Evolutionary conservation across 352 stramenopile genomes (phyloP).

Genomic region (Globisporangium orthogonon): DNA sequence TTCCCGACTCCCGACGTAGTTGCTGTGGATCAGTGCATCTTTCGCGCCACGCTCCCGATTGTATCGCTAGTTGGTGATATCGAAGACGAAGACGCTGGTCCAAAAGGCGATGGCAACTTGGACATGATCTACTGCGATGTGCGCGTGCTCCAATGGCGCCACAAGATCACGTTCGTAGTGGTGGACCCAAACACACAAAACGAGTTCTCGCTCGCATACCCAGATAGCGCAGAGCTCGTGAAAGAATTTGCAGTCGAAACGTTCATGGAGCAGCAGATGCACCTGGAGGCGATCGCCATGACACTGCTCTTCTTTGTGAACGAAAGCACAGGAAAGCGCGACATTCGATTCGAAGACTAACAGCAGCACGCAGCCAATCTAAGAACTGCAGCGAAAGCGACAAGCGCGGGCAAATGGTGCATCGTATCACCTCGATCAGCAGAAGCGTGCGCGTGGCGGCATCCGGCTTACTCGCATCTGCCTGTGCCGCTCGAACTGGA

Average conservation of each 20-base stretch:
- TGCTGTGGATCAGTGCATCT: conserved; percentile 40
- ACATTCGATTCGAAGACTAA: conserved; percentile 52
- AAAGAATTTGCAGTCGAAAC: conserved; percentile 52
- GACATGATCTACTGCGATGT: conserved; percentile 22
- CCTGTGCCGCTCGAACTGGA: conserved; percentile 1
- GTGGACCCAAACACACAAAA: conserved; percentile 19
- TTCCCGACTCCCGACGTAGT: conserved; percentile 2
- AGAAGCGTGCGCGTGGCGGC: conserved; percentile 4
- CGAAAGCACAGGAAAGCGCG: conserved; percentile 12
- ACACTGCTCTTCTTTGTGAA: conserved; percentile 38
- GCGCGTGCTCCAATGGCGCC: conserved; percentile 16
- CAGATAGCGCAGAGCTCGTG: conserved; percentile 43
- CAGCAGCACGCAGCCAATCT: neutral
- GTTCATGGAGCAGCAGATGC: conserved; percentile 49
- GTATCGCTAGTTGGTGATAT: conserved; percentile 26
- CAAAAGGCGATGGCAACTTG: conserved; percentile 12
- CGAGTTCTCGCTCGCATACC: conserved; percentile 31
- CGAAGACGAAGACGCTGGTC: conserved; percentile 10
- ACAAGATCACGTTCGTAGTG: conserved; percentile 33
- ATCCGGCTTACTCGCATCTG: neutral
- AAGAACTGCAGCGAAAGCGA: too few species aligned
- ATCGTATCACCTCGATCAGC: neutral
- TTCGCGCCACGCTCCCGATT: conserved; percentile 24
- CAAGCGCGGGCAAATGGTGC: too few species aligned
- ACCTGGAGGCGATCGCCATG: conserved; percentile 48